Evolutionary conservation across 2,329 filamentous ascomycete genomes (phyloP).

Genomic region (Ilyonectria robusta): DNA sequence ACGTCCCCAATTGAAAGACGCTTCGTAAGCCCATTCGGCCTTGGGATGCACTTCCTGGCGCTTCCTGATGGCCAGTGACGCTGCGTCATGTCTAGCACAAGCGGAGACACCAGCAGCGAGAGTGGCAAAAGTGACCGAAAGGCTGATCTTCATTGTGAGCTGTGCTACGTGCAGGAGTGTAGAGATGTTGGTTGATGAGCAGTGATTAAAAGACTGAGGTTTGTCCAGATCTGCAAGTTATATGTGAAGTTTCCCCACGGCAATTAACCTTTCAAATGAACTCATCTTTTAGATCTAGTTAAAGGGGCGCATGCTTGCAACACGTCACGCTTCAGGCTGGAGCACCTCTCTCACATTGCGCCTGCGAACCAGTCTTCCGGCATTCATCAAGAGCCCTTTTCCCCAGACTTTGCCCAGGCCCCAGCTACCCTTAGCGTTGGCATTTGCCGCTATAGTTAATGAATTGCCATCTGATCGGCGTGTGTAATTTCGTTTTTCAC

Average conservation of each 20-base stretch:
- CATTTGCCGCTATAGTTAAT: not conserved
- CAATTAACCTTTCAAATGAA: not conserved
- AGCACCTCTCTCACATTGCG: not conserved
- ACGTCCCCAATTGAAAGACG: constrained; percentile 38
- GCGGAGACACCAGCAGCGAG: constrained; percentile 4
- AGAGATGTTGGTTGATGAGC: not conserved
- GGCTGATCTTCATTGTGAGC: constrained; percentile 1
- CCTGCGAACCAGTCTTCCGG: not conserved
- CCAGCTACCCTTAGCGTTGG: not conserved
- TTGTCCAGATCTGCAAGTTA: not conserved
- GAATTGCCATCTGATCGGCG: not conserved
- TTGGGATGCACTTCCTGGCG: not conserved
- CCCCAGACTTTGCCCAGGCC: not conserved
- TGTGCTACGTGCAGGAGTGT: not conserved
- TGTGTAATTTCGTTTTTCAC: not conserved
- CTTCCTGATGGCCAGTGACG: not conserved
- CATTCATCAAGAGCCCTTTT: not conserved
- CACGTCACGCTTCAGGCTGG: not conserved
- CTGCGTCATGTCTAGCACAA: constrained; percentile 3
- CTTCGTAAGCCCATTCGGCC: constrained; percentile 38
- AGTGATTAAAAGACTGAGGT: not conserved
- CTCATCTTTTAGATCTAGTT: not conserved
- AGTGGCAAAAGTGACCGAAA: not conserved
- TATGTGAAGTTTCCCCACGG: not conserved
- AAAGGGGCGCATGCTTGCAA: not conserved